Conservation (phyloP, 2,329 filamentous ascomycete genomes). For the Incumbomyces lentus region DNA sequence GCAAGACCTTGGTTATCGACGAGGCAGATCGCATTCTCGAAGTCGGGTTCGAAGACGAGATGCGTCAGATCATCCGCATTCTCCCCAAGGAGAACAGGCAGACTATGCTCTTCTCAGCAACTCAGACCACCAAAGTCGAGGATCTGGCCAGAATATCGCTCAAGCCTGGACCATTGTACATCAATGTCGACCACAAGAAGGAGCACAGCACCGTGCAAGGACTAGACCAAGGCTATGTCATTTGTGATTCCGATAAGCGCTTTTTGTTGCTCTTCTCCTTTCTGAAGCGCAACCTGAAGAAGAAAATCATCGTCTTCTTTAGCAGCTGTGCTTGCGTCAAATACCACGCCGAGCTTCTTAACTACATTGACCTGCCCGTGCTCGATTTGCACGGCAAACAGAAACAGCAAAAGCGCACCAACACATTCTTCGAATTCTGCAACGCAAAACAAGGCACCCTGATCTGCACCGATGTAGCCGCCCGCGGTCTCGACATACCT, state of each 20-base stretch:
- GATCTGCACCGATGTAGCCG: conserved; percentile 94
- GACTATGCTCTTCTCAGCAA: conserved; percentile 97
- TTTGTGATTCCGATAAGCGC: conserved; percentile 86
- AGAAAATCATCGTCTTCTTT: conserved; percentile 97
- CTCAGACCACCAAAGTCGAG: conserved; percentile 96
- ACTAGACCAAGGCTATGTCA: conserved; percentile 88
- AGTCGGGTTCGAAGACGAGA: conserved; percentile 94
- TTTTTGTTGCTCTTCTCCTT: conserved; percentile 93
- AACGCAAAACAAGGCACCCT: conserved; percentile 76
- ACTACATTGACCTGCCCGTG: conserved; percentile 91
- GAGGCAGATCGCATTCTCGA: conserved; percentile 95
- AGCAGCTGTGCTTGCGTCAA: conserved; percentile 87
- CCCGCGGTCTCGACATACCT: conserved; percentile 88
- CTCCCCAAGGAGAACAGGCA: conserved; percentile 77
- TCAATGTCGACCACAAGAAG: conserved; percentile 88
- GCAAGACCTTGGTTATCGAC: conserved; percentile 86
- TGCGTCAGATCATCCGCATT: conserved; percentile 93
- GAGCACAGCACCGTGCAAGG: conserved; percentile 87
- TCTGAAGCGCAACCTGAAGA: conserved; percentile 81
- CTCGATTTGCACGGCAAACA: conserved; percentile 86
- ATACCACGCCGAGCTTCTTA: conserved; percentile 89
- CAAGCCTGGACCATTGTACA: conserved; percentile 80
- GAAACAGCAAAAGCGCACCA: conserved; percentile 98
- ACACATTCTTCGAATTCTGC: conserved; percentile 95
- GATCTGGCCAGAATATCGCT: conserved; percentile 91